Conservation (phyloP, 306 rosid genomes). For the Medicago truncatula region DNA sequence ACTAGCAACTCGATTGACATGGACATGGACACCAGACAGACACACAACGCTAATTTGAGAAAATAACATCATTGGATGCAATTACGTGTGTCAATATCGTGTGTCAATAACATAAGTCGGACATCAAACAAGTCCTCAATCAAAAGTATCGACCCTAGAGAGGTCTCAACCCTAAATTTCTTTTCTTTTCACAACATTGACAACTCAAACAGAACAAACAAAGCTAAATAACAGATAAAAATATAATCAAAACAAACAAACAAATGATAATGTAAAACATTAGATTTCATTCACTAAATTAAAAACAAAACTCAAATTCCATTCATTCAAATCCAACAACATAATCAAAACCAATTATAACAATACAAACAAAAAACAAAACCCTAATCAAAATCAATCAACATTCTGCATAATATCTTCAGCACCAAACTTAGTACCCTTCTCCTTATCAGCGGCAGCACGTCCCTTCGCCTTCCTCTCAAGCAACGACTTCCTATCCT, state of each 20-base stretch:
- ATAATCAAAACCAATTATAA: neutral
- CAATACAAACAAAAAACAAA: neutral
- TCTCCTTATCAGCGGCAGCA: conserved; percentile 92
- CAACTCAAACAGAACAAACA: neutral
- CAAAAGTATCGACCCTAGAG: too few species aligned
- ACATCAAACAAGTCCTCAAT: too few species aligned
- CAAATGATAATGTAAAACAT: neutral
- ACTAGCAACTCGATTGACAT: too few species aligned
- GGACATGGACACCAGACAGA: too few species aligned
- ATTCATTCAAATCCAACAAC: neutral
- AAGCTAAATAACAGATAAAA: neutral
- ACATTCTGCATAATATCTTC: conserved; percentile 92
- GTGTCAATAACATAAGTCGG: too few species aligned
- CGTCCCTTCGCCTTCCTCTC: conserved; percentile 97
- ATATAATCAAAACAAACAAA: neutral
- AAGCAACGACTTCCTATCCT: conserved; percentile 88
- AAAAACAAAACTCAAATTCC: too few species aligned
- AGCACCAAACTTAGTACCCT: conserved; percentile 89
- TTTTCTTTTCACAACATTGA: neutral
- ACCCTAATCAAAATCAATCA: conserved; percentile 48
- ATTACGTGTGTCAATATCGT: too few species aligned
- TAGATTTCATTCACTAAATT: neutral
- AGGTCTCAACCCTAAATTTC: neutral
- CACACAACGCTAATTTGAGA: too few species aligned
- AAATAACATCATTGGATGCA: neutral